Conservation (phyloP, 2,329 filamentous ascomycete genomes). For the Neonectria magnoliae region DNA sequence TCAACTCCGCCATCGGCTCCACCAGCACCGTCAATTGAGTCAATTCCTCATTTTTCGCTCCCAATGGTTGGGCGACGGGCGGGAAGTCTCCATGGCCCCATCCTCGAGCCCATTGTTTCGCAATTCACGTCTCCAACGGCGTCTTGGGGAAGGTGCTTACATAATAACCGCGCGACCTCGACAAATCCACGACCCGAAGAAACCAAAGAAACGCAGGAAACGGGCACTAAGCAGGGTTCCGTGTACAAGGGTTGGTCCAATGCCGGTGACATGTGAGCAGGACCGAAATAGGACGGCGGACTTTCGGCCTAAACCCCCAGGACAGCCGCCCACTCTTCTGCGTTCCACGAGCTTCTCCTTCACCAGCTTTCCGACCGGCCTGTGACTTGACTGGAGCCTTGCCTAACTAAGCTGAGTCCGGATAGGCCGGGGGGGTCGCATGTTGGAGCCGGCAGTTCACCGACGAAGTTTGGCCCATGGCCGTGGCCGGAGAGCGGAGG, state of each 20-base stretch:
- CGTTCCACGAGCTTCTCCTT: conserved; percentile 11
- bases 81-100: background rate
- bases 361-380: background rate
- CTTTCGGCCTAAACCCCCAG: conserved; percentile 8
- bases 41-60: background rate
- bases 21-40: conserved; percentile 21
- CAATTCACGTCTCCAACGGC: conserved; percentile 32
- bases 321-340: conserved; percentile 15
- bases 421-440: conserved; percentile 38
- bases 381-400: background rate
- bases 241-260: background rate
- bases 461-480: too few species aligned
- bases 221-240: conserved; percentile 11
- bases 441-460: too few species aligned
- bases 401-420: conserved; percentile 25
- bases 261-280: conserved; percentile 33
- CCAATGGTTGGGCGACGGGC: background rate
- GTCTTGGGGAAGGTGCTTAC: conserved; percentile 30
- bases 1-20: conserved; percentile 32
- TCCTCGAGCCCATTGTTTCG: conserved; percentile 15
- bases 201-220: background rate
- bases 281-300: conserved; percentile 11
- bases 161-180: conserved; percentile 28
- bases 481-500: conserved; percentile 29
- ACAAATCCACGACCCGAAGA: conserved; percentile 20